Percentiles rank a stretch among this genome's conserved stretches.
Conservation (phyloP, 2,329 filamentous ascomycete species). For the Cytospora paraplurivora region DNA sequence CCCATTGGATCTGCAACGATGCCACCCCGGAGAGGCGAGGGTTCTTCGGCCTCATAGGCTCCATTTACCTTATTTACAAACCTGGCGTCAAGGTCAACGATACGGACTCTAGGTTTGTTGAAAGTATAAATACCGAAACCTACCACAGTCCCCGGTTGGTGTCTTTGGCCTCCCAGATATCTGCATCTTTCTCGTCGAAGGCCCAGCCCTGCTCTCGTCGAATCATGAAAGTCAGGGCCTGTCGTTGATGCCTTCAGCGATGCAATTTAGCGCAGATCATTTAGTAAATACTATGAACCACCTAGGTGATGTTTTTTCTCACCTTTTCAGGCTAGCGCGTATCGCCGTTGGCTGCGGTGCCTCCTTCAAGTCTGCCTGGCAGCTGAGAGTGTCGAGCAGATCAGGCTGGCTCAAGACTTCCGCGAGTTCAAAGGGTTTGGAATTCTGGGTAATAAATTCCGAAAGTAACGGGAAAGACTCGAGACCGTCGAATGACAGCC, state of each 20-base stretch:
- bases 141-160: slow-evolving; percentile 31
- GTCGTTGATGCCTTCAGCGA: slow-evolving; percentile 44
- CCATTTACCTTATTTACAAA: slow-evolving; percentile 42
- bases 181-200: slow-evolving; percentile 32
- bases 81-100: slow-evolving; percentile 28
- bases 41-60: slow-evolving; percentile 35
- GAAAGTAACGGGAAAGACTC: neutral
- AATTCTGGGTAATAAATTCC: neutral
- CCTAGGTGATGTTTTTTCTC: slow-evolving; percentile 1
- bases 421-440: neutral
- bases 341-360: slow-evolving; percentile 35
- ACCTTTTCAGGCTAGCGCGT: slow-evolving; percentile 34
- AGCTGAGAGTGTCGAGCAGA: slow-evolving; percentile 29
- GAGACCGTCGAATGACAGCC: neutral
- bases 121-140: slow-evolving; percentile 5
- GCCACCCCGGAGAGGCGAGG: slow-evolving; percentile 43
- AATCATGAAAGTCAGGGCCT: slow-evolving; percentile 47
- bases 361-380: slow-evolving; percentile 35
- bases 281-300: neutral
- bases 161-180: slow-evolving; percentile 40
- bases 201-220: slow-evolving; percentile 43
- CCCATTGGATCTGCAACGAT: slow-evolving; percentile 53
- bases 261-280: slow-evolving; percentile 13
- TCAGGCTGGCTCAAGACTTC: neutral
- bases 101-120: neutral